Base-by-base conservation (phyloP, 2,329 filamentous ascomycete species). In the Hypoxylon rubiginosum region DNA sequence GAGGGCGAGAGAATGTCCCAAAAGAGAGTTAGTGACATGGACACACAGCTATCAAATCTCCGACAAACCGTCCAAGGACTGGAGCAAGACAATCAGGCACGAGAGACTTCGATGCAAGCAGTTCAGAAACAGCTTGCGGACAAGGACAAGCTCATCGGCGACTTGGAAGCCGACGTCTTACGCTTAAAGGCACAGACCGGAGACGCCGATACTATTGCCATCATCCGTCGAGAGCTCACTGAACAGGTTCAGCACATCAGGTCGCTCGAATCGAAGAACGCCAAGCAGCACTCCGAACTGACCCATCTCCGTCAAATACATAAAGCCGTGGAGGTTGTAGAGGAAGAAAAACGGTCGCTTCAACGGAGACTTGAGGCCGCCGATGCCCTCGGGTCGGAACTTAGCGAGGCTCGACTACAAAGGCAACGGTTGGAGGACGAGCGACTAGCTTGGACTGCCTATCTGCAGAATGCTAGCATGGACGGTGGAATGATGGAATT, bases 171-270 rank as follows among this genome's bases (percentile, higher is more conserved):
- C 0, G 93, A 98, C 58, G 88, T 97, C 8, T 81, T 97, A 57
- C 87, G 91, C 32, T 82, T 97, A 4, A 97, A 95, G 76, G 92
- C 94, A 0, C 92, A 96, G 73, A 92, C 92, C 1, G 93, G 92
- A 9, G 95, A 97, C 76, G 89, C 90, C 0, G 94, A 97, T 71
- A 96, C 93, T 0, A 86, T 98, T 74, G 88, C 86, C 4, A 88
- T 97, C 34, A 92, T 99, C 72, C 93, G 95, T 77, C 88, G 90
- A 70, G 94, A 99, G 79, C 85, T 99, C 4, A 91, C 92, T 0
- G 94, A 97, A 69, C 96, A 98, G 76, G 92, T 99, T 0, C 86
- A 89, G n/a, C 94, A 98, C 75, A 97, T 97, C 69, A 90, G 93
- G 64, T 90, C 88, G 30, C 83, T 99, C 2, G 96, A 99, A 77